A percentile compares a stretch with the other conserved stretches of the same genome.
Evolutionary conservation across 495 filamentous ascomycete genomes (phyloP).

Genomic region (Hypoxylon trugodes): DNA sequence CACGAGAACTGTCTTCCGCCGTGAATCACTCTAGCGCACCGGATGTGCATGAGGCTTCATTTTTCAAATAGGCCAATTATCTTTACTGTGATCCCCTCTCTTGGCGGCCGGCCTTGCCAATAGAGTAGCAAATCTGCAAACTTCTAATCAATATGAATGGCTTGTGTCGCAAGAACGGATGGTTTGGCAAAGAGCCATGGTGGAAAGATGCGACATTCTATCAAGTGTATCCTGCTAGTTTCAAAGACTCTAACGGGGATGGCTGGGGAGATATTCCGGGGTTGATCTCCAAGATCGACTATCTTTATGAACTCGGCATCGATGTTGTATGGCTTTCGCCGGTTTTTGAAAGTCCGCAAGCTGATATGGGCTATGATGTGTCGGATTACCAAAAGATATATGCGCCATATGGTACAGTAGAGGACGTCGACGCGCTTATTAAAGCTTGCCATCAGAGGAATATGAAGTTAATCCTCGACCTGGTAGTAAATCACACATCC

Average conservation of each 20-base stretch:
- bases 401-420: conserved; percentile 67
- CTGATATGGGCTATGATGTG: conserved; percentile 74
- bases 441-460: conserved; percentile 60
- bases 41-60: background rate
- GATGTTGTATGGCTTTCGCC: conserved; percentile 76
- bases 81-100: background rate
- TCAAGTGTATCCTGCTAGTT: conserved; percentile 74
- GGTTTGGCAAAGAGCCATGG: conserved; percentile 43
- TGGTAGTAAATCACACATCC: conserved; percentile 84
- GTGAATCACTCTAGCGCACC: background rate
- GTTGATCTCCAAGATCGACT: conserved; percentile 70
- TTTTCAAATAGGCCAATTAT: background rate
- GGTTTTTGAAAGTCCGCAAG: conserved; percentile 71
- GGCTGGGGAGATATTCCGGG: conserved; percentile 74
- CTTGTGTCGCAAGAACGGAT: conserved; percentile 24
- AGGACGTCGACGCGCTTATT: conserved; percentile 71
- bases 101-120: background rate
- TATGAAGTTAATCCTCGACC: conserved; percentile 77
- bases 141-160: conserved; percentile 26
- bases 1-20: conserved; percentile 4
- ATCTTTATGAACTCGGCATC: conserved; percentile 68
- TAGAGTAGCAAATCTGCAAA: background rate
- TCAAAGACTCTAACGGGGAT: conserved; percentile 72
- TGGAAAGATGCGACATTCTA: conserved; percentile 64
- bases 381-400: conserved; percentile 72